A percentile compares a stretch with the other conserved stretches of the same genome.
phyloP scores from a whole-genome alignment of 768 basidiomycete genomes.

The Pulveroboletus sp. region DNA sequence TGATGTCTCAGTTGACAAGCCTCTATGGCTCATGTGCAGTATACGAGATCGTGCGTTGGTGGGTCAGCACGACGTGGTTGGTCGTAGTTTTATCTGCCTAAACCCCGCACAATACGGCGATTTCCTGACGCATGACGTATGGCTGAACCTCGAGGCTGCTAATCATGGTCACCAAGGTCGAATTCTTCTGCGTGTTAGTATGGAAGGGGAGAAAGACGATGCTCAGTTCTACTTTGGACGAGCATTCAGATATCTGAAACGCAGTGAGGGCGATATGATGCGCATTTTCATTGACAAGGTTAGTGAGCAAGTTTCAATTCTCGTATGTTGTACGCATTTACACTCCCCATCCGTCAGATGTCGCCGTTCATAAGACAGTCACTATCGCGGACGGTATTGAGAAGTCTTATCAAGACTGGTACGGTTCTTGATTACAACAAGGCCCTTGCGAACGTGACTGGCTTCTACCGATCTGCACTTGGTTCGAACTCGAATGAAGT shows the following conservation, averaged over 20 bases:
- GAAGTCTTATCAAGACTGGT: slow-evolving; percentile 65
- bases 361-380: slow-evolving; percentile 87
- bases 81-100: slow-evolving; percentile 86
- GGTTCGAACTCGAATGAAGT: slow-evolving; percentile 64
- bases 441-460: slow-evolving; percentile 76
- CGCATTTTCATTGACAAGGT: slow-evolving; percentile 97
- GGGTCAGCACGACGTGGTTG: slow-evolving; percentile 90
- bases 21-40: slow-evolving; percentile 97
- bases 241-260: slow-evolving; percentile 88
- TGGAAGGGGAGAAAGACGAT: slow-evolving; percentile 99
- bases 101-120: slow-evolving; percentile 87
- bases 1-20: slow-evolving; percentile 87
- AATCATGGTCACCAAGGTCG: slow-evolving; percentile 53
- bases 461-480: slow-evolving; percentile 76
- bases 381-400: slow-evolving; percentile 71
- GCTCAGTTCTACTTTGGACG: slow-evolving; percentile 96
- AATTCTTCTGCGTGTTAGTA: slow-evolving; percentile 83
- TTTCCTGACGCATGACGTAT: slow-evolving; percentile 84
- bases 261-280: slow-evolving; percentile 93
- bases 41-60: slow-evolving; percentile 85
- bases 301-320: neutral
- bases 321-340: neutral
- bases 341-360: slow-evolving; percentile 54
- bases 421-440: slow-evolving; percentile 81
- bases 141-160: slow-evolving; percentile 79